Evolutionary conservation across 2,329 filamentous ascomycete species (phyloP).

Genomic region (Graphilbum sp.): DNA sequence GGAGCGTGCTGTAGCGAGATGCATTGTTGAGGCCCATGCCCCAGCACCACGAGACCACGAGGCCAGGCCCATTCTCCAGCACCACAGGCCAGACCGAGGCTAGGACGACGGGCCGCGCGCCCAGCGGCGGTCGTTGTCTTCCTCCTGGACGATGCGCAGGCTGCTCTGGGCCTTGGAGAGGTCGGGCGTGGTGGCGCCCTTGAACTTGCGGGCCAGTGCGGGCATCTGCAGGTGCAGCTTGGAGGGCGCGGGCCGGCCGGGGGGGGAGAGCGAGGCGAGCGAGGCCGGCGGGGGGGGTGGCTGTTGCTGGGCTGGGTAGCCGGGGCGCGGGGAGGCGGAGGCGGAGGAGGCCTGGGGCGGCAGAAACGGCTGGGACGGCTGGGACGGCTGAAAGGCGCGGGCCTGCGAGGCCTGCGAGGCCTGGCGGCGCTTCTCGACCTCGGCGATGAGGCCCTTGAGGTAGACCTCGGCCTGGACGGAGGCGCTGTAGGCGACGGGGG

Average conservation of each 20-base stretch:
- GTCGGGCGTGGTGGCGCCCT: constrained; percentile 15
- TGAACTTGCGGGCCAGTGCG: constrained; percentile 1
- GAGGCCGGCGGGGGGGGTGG: neutral
- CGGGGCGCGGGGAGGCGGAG: neutral
- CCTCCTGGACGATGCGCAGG: constrained; percentile 9
- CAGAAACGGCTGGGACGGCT: too few relatives aligned
- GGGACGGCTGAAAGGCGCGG: too few relatives aligned
- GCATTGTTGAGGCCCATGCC: too few relatives aligned
- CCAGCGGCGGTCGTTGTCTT: constrained; percentile 5
- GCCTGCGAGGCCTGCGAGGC: too few relatives aligned
- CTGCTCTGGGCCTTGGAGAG: constrained; percentile 14
- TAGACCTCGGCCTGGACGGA: constrained; percentile 76
- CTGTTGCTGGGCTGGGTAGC: neutral
- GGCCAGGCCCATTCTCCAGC: too few relatives aligned
- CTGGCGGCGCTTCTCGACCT: constrained; percentile 48
- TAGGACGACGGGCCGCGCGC: neutral
- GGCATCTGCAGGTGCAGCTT: constrained; percentile 4
- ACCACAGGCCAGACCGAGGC: too few relatives aligned
- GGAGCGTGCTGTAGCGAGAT: too few relatives aligned
- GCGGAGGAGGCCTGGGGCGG: neutral
- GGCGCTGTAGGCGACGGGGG: constrained; percentile 64
- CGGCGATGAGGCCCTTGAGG: constrained; percentile 58
- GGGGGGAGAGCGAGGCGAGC: neutral
- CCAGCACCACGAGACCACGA: too few relatives aligned
- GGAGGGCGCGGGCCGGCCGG: neutral